A percentile compares a stretch with the other conserved stretches of the same genome.
phyloP scores from a whole-genome alignment of 2,329 filamentous ascomycete species.

The Talaromyces verruculosus region DNA sequence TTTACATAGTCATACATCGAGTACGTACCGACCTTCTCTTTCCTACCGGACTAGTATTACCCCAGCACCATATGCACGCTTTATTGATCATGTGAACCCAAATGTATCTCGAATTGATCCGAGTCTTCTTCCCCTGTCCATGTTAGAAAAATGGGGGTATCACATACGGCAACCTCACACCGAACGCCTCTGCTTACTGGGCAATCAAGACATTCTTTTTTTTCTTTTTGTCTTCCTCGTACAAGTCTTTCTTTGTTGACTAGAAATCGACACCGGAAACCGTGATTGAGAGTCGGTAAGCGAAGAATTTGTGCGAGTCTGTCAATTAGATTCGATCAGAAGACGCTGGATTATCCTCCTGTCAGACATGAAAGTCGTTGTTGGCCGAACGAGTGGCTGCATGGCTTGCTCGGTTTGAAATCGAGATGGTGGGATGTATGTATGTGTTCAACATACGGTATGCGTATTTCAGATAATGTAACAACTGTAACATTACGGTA shows the following conservation, averaged over 20 bases:
- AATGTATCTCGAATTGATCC: not conserved
- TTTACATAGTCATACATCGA: not conserved
- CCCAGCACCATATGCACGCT: not conserved
- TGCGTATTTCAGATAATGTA: not conserved
- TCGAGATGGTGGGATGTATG: conserved; percentile 2
- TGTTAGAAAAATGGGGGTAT: not conserved
- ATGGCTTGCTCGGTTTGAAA: conserved; percentile 2
- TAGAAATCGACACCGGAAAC: not conserved
- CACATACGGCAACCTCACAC: not conserved
- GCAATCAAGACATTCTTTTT: not conserved
- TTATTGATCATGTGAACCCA: not conserved
- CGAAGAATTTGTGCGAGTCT: not conserved
- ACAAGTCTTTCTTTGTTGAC: not conserved
- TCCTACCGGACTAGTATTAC: not conserved
- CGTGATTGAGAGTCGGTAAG: not conserved
- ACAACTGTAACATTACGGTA: not conserved
- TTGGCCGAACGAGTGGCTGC: not conserved
- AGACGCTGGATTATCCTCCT: not conserved
- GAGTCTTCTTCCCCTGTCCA: not conserved
- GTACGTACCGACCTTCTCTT: not conserved
- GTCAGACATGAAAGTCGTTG: not conserved
- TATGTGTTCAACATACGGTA: not conserved
- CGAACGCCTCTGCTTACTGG: not conserved
- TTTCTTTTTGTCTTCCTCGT: not conserved
- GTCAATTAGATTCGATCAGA: not conserved